A percentile compares a stretch with the other conserved stretches of the same genome.
Evolutionary conservation across 1,139 yeast genomes (phyloP).

Genomic region (Taiozyma sp.): DNA sequence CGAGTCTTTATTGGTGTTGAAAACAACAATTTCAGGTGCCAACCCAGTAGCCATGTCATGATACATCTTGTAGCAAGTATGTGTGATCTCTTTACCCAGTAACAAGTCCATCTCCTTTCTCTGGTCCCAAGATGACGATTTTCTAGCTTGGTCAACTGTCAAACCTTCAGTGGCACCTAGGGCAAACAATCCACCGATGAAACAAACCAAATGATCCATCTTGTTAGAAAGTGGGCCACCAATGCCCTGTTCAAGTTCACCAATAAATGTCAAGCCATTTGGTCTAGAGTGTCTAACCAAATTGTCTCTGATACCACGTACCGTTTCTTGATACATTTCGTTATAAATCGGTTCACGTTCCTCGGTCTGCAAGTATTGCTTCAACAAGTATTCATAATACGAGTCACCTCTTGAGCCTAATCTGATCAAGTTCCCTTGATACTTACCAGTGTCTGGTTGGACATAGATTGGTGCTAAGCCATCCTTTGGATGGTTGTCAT

Average conservation of each 20-base stretch:
- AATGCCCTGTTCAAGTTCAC: slow-evolving; percentile 73
- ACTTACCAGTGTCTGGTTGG: slow-evolving; percentile 69
- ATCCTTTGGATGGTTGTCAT: slow-evolving; percentile 53
- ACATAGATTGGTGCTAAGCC: slow-evolving; percentile 85
- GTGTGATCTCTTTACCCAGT: slow-evolving; percentile 71
- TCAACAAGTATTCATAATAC: slow-evolving; percentile 83
- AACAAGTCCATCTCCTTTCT: slow-evolving; percentile 52
- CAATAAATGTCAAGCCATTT: slow-evolving; percentile 60
- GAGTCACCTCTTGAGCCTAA: slow-evolving; percentile 93
- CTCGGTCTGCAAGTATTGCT: slow-evolving; percentile 80
- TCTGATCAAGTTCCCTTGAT: slow-evolving; percentile 61
- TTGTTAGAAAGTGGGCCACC: slow-evolving; percentile 58
- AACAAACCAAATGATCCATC: slow-evolving; percentile 94
- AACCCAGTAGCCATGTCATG: slow-evolving; percentile 69
- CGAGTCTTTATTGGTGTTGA: slow-evolving; percentile 42
- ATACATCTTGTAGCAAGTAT: slow-evolving; percentile 84
- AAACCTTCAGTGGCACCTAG: slow-evolving; percentile 84
- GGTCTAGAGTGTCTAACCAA: slow-evolving; percentile 62
- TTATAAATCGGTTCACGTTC: slow-evolving; percentile 57
- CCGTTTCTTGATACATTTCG: slow-evolving; percentile 74
- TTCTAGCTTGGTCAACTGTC: slow-evolving; percentile 47
- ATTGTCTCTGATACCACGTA: slow-evolving; percentile 67
- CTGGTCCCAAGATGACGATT: slow-evolving; percentile 38
- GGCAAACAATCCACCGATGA: slow-evolving; percentile 86
- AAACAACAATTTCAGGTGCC: slow-evolving; percentile 85